Base-by-base conservation (phyloP, 108 stramenopile genomes). In the Skeletonema marinoi region DNA sequence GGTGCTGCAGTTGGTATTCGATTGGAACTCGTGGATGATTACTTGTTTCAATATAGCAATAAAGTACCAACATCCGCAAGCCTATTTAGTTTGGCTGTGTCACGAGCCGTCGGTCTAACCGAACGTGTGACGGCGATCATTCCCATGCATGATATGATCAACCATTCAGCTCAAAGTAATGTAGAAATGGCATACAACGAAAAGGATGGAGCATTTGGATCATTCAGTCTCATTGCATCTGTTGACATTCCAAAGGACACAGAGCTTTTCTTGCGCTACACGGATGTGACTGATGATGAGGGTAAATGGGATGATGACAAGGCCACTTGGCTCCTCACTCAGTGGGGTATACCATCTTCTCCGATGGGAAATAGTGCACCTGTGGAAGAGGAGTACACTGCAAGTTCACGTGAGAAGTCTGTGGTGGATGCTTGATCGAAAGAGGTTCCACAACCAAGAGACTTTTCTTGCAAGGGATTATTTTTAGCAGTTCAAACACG, bases 81-180 rank as follows among this genome's bases (percentile, higher is more conserved):
- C n/a, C 78, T 82, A 72, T 87, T 81, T 64, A 65, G 74, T 7
- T 46, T 65, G 39, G 44, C 82, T 58, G 65, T 48, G 11, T 87
- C 86, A 13, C 80, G 86, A 16, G 86, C 84, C 16, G 73, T 85
- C 12, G 83, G 73, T 19, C 48, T 87, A 6, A 59, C 68, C 33
- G 61, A 85, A 21, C 48, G 32, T 41, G 63, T 83, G 7, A 62
- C 78, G 10, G 87, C 73, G 48, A 60, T 82, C 17, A 69, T 88
- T 44, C 87, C 87, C 12, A 85, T 88, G 84, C 81, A 75, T 58
- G 87, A 88, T 35, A 88, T 88, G 87, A 71, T 88, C 56, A 88
- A 88, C 56, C 87, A 85, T 59, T 77, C 81, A 0, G 10, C 42
- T 35, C 71, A 88, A 14, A 82, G 81, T 6, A 88, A 88, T 61